These are phyloP conservation scores for Penicillium dipodomyicola DNA, from an alignment of 495 filamentous ascomycete genomes.

Conservation along the genomic window DNA sequence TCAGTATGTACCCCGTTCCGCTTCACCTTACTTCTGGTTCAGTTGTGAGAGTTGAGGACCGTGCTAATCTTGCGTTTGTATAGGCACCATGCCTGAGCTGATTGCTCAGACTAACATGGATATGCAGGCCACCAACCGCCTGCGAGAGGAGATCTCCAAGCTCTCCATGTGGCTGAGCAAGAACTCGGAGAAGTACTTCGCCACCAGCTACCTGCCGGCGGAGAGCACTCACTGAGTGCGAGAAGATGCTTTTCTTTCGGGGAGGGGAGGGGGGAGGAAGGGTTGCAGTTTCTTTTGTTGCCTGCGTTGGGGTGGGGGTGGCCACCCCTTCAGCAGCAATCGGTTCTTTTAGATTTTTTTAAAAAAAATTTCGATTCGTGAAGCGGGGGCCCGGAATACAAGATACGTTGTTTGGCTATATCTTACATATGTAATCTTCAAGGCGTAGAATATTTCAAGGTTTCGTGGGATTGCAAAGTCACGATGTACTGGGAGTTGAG, in stretches of 20 bases:
- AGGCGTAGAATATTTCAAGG: background rate
- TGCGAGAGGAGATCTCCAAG: conserved; percentile 82
- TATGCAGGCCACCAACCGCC: conserved; percentile 75
- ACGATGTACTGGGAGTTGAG: background rate
- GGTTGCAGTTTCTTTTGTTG: background rate
- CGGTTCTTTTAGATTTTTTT: background rate
- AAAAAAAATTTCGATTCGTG: background rate
- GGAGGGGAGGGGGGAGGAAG: background rate
- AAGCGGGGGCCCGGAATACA: background rate
- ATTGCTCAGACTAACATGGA: conserved; percentile 99
- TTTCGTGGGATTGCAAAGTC: background rate
- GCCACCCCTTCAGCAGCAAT: background rate
- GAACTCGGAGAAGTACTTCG: conserved; percentile 71
- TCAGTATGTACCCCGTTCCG: conserved; percentile 59
- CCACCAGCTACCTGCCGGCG: conserved; percentile 68
- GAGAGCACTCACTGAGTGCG: conserved; percentile 46
- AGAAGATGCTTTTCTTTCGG: no score
- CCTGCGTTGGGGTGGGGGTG: background rate
- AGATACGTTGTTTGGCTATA: background rate
- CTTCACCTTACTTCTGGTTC: background rate
- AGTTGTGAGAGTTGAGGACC: background rate
- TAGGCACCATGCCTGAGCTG: conserved; percentile 88
- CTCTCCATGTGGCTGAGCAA: conserved; percentile 77
- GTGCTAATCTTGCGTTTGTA: conserved; percentile 15
- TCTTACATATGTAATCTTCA: background rate